phyloP scores from a whole-genome alignment of 208 protist species.

The Crithidia sp. region DNA sequence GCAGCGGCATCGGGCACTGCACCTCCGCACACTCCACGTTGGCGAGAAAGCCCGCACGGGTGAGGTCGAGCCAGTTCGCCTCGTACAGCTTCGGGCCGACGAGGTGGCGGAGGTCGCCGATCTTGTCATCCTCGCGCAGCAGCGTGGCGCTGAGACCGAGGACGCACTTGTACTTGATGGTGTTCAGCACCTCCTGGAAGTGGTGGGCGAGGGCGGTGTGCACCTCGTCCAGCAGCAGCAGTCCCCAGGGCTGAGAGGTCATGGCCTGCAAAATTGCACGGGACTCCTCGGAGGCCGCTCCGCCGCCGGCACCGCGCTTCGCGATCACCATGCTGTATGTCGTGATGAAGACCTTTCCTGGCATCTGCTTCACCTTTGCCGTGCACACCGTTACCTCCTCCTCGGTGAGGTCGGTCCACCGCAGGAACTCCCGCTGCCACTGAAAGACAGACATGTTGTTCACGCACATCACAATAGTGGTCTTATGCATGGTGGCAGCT shows the following conservation, averaged over 20 bases:
- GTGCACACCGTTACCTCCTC: conserved; percentile 85
- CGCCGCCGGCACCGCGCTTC: conserved; percentile 54
- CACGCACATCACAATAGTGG: conserved; percentile 95
- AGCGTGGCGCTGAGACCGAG: conserved; percentile 98
- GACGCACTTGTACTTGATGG: conserved; percentile 96
- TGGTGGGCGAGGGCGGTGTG: conserved; percentile 97
- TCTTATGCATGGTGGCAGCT: conserved; percentile 93
- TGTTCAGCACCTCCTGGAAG: conserved; percentile 96
- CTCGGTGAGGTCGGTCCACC: conserved; percentile 89
- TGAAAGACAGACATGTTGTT: conserved; percentile 97
- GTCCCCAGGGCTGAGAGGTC: conserved; percentile 93
- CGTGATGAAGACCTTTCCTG: conserved; percentile 96
- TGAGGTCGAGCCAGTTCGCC: conserved; percentile 99
- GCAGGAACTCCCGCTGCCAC: conserved; percentile 95
- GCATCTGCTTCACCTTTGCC: conserved; percentile 80
- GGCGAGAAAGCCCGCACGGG: conserved; percentile 95
- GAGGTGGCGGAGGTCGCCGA: conserved; percentile 97
- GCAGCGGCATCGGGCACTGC: conserved; percentile 95
- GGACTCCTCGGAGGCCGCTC: conserved; percentile 51
- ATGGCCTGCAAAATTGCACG: conserved; percentile 76
- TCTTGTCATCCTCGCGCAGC: conserved; percentile 98
- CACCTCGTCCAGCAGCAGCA: conserved; percentile 99
- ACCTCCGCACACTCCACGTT: conserved; percentile 98
- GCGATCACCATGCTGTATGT: conserved; percentile 99
- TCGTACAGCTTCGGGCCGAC: conserved; percentile 99